A percentile compares a stretch with the other conserved stretches of the same genome.
These are phyloP conservation scores for Umbellularia californica DNA, from an alignment of 164 flowering plant genomes.

Conservation along the genomic window DNA sequence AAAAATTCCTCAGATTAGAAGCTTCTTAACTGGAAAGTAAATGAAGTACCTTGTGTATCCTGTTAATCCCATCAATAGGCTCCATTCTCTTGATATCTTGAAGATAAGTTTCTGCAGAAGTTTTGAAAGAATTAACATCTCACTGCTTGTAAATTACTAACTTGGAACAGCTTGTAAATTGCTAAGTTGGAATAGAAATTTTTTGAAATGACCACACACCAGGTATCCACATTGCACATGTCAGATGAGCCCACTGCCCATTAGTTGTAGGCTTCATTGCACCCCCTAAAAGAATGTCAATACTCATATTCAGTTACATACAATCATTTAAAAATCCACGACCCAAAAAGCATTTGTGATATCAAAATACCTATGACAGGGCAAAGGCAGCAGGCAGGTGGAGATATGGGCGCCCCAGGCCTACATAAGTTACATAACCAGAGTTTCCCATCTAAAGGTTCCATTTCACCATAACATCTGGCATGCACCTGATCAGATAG, in stretches of 20 bases:
- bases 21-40: not conserved
- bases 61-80: slow-evolving; percentile 89
- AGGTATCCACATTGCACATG: slow-evolving; percentile 99
- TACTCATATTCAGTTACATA: slow-evolving; percentile 3
- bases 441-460: slow-evolving; percentile 69
- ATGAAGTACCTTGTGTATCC: slow-evolving; percentile 67
- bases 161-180: not conserved
- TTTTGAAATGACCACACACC: slow-evolving; percentile 31
- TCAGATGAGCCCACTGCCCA: slow-evolving; percentile 99
- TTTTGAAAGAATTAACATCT: slow-evolving; percentile 7
- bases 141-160: not conserved
- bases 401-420: slow-evolving; percentile 60
- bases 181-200: not conserved
- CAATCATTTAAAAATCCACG: slow-evolving; percentile 1
- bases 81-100: slow-evolving; percentile 90
- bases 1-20: not conserved
- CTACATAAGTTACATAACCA: slow-evolving; percentile 97
- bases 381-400: slow-evolving; percentile 92
- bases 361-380: slow-evolving; percentile 68
- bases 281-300: slow-evolving; percentile 57
- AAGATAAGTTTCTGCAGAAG: slow-evolving; percentile 81
- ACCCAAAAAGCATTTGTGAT: not conserved
- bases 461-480: slow-evolving; percentile 90
- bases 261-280: slow-evolving; percentile 98
- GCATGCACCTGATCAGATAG: slow-evolving; percentile 78